Evolutionary conservation across 495 filamentous ascomycete genomes (phyloP).

Genomic region (Aspergillus asperescens): DNA sequence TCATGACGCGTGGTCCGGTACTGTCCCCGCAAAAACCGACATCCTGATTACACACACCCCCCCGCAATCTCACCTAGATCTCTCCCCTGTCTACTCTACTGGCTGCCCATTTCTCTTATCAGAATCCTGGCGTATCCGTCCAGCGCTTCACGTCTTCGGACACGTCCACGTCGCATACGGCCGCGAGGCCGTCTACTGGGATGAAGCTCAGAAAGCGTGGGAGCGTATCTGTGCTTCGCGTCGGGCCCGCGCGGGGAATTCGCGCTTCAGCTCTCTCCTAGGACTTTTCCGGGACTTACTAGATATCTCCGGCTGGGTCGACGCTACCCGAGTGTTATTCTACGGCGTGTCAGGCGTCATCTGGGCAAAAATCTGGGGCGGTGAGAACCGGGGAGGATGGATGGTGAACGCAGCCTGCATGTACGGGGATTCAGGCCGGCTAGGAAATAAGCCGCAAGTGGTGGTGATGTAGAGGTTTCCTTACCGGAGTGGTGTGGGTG

Average conservation of each 20-base stretch:
- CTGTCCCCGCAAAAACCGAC: conserved; percentile 69
- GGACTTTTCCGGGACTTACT: conserved; percentile 51
- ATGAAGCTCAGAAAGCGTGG: conserved; percentile 66
- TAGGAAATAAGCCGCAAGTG: conserved; percentile 61
- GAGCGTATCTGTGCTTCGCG: conserved; percentile 52
- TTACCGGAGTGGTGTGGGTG: too few species aligned
- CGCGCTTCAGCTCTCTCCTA: conserved; percentile 23
- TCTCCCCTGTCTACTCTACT: conserved; percentile 48
- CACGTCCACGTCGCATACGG: conserved; percentile 72
- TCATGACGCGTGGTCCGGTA: conserved; percentile 57
- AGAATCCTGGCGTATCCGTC: conserved; percentile 74
- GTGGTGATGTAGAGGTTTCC: conserved; percentile 33
- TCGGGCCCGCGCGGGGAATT: conserved; percentile 24
- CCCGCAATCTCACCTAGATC: conserved; percentile 68
- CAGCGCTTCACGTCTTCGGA: conserved; percentile 80
- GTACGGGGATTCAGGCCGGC: conserved; percentile 58
- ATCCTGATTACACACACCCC: conserved; percentile 80
- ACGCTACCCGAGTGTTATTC: conserved; percentile 52
- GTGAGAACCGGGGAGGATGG: conserved; percentile 48
- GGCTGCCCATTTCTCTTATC: conserved; percentile 71
- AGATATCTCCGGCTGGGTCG: conserved; percentile 53
- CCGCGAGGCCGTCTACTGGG: conserved; percentile 66
- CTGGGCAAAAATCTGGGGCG: conserved; percentile 67
- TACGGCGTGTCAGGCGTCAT: conserved; percentile 60
- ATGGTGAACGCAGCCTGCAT: conserved; percentile 78